phyloP scores from a whole-genome alignment of 192 early-diverging fungal species.

The Pilaira anomala region DNA sequence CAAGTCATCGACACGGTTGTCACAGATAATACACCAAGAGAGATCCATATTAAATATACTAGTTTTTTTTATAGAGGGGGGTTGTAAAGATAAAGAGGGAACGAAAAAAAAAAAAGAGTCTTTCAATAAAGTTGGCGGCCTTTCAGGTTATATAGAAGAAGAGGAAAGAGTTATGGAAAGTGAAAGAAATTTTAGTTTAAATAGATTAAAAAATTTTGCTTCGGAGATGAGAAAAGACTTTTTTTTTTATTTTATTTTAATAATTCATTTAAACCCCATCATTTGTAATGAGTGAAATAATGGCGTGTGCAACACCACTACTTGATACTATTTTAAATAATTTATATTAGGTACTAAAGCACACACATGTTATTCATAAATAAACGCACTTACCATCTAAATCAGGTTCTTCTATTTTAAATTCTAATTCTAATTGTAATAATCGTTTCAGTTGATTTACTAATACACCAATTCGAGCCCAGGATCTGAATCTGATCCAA shows the following conservation, averaged over 20 bases:
- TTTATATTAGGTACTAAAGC: not conserved
- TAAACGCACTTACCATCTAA: slow-evolving; percentile 38
- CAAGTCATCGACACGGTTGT: slow-evolving; percentile 28
- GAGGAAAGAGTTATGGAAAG: not conserved
- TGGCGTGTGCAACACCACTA: slow-evolving; percentile 26
- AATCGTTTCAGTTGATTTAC: slow-evolving; percentile 71
- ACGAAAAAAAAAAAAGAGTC: slow-evolving; percentile 3
- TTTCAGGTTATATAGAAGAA: not conserved
- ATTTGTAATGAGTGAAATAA: slow-evolving; percentile 22
- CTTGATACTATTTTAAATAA: slow-evolving; percentile 11
- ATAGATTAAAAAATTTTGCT: not conserved
- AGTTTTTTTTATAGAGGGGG: not conserved
- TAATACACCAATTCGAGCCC: slow-evolving; percentile 68
- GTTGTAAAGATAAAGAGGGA: not conserved
- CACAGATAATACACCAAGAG: slow-evolving; percentile 40
- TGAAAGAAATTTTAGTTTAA: not conserved
- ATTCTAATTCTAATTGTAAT: slow-evolving; percentile 65
- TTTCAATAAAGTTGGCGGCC: not conserved
- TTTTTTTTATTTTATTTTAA: not conserved
- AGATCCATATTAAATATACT: slow-evolving; percentile 27
- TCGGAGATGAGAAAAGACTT: not conserved
- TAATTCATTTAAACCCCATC: slow-evolving; percentile 16
- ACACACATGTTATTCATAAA: not conserved
- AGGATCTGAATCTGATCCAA: slow-evolving; percentile 67
- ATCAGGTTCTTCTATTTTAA: slow-evolving; percentile 68